Evolutionary conservation across 768 basidiomycete species (phyloP), one percentile per base, ranked within the genome.

Genomic region (button mushroom (Agaricus bisporus)): DNA sequence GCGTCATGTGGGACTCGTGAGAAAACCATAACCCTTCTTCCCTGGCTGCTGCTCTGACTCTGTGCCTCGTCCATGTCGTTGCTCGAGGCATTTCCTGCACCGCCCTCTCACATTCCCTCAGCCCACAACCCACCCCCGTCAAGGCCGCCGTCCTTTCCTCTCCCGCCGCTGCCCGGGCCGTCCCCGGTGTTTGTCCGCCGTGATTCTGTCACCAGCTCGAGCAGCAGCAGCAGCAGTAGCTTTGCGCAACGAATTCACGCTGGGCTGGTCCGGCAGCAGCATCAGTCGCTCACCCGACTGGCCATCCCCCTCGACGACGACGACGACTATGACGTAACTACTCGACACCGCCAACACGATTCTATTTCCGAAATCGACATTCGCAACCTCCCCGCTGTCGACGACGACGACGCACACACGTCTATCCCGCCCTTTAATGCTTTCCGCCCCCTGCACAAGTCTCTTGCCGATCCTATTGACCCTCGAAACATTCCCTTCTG

Each of bases 161-260:
- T 87, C 3, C 86, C 86, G 0, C 83, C 86, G 3, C 59, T 87
- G 1, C 86, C 86, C 0, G 83, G 81, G 2, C 80, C 81, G 0
- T 82, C 82, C 1, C 72, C 80, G 17, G 71, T 82, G 22, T 73
- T 81, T 0, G 42, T 60, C 22, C 52, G 58, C 29, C 56, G 66
- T 14, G 60, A 65, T 54, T 65, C 62, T 7, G 42, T 64, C 39
- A 36, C 56, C 28, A 63, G 62, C 56, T 55, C 55, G 2, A 39
- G 52, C 48, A 55, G 63, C 48, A 59, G 58, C 48, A 51, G 48
- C 38, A n/a, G 5, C 38, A 39, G 17, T 2, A 15, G 15, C 38
- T 14, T 17, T 5, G 1, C 38, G 2, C 10, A 41, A 37, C 50
- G 22, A 22, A 22, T 22, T n/a, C n/a, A n/a, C n/a, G n/a, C n/a